Percentiles rank a stretch among this genome's conserved stretches.
These are phyloP conservation scores for Penicillium subrubescens DNA, from an alignment of 495 filamentous ascomycete species.

Conservation along the genomic window DNA sequence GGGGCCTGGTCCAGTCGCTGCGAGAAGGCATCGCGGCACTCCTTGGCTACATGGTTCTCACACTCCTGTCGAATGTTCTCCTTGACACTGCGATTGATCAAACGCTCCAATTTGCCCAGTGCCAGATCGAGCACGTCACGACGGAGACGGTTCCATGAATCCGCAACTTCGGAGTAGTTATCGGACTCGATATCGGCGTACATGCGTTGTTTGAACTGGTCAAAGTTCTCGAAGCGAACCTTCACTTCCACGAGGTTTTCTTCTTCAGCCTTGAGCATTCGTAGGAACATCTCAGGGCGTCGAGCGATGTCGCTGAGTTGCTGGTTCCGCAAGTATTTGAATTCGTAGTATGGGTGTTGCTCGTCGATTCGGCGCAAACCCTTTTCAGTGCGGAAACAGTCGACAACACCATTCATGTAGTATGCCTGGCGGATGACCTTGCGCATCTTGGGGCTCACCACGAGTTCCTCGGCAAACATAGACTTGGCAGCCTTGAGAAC, in stretches of 20 bases:
- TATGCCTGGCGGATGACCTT: conserved; percentile 79
- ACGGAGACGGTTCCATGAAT: conserved; percentile 89
- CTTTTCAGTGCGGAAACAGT: conserved; percentile 89
- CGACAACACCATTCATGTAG: conserved; percentile 78
- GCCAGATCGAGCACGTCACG: conserved; percentile 82
- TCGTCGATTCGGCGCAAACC: conserved; percentile 94
- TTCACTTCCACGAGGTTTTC: conserved; percentile 87
- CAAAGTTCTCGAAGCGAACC: conserved; percentile 72
- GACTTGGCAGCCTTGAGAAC: conserved; percentile 77
- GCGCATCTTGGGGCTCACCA: conserved; percentile 85
- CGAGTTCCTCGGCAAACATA: conserved; percentile 91
- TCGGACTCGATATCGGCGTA: conserved; percentile 86
- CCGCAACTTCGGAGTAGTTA: conserved; percentile 91
- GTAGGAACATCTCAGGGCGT: conserved; percentile 83
- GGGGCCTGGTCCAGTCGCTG: conserved; percentile 93
- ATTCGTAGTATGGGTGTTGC: conserved; percentile 93
- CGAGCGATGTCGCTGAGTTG: conserved; percentile 76
- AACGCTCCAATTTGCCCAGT: conserved; percentile 74
- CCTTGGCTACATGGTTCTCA: conserved; percentile 80
- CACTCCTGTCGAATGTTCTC: conserved; percentile 89
- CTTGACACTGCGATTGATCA: conserved; percentile 88
- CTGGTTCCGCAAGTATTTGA: conserved; percentile 93
- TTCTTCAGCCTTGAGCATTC: conserved; percentile 95
- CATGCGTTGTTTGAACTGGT: conserved; percentile 70
- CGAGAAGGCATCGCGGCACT: conserved; percentile 81